Conservation (phyloP, 345 rosid genomes). For the Citrus hindsii region DNA sequence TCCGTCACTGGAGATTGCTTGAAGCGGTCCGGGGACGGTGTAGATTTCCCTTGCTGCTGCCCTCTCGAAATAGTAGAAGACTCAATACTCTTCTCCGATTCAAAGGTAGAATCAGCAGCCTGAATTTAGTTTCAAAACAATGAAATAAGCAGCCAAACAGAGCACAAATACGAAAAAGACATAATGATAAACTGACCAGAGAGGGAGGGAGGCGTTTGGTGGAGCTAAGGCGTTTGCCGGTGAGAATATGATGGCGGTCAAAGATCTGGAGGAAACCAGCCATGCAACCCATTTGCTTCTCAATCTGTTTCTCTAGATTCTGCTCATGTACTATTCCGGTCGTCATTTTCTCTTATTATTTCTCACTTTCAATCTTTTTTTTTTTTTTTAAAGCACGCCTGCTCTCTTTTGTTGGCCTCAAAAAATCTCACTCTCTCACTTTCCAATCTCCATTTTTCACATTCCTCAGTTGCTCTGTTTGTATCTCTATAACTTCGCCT, state of each 20-base stretch:
- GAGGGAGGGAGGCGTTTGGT: slow-evolving; percentile 60
- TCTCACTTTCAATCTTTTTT: background rate
- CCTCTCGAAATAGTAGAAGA: slow-evolving; percentile 35
- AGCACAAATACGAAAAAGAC: background rate
- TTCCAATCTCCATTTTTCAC: slow-evolving; percentile 23
- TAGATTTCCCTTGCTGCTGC: slow-evolving; percentile 28
- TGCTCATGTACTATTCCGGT: slow-evolving; percentile 48
- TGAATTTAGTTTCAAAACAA: background rate
- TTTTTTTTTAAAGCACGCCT: background rate
- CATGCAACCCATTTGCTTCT: slow-evolving; percentile 93
- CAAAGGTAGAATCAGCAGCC: slow-evolving; percentile 33
- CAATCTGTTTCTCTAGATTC: slow-evolving; percentile 56
- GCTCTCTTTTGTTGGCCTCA: background rate
- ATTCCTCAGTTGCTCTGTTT: background rate
- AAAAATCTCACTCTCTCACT: slow-evolving; percentile 14
- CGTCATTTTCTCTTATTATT: slow-evolving; percentile 22
- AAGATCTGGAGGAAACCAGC: slow-evolving; percentile 94
- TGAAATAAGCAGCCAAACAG: background rate
- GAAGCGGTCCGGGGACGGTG: slow-evolving; percentile 41
- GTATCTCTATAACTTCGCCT: slow-evolving; percentile 21
- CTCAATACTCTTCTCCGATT: slow-evolving; percentile 23
- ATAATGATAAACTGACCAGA: slow-evolving; percentile 19
- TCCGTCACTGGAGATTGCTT: slow-evolving; percentile 41
- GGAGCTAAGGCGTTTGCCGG: slow-evolving; percentile 59
- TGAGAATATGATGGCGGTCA: slow-evolving; percentile 70